Evolutionary conservation across 2,329 filamentous ascomycete genomes (phyloP).

Genomic region (Exophiala xenobiotica): DNA sequence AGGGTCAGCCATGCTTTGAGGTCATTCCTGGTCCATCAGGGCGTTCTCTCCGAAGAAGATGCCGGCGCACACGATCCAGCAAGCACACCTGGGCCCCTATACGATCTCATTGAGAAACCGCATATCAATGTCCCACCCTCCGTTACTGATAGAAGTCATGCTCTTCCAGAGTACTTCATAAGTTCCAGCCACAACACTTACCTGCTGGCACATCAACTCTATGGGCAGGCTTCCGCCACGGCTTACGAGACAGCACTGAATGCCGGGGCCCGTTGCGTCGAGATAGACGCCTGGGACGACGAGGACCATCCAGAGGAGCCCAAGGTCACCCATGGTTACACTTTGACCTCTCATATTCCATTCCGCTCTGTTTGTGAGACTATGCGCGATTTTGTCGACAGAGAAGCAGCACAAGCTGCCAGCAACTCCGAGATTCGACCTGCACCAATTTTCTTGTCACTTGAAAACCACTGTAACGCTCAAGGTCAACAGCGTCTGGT

Average conservation of each 20-base stretch:
- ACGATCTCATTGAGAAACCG: slow-evolving; percentile 22
- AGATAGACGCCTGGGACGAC: slow-evolving; percentile 31
- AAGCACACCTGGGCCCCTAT: slow-evolving; percentile 15
- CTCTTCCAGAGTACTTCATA: slow-evolving; percentile 30
- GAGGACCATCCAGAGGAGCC: slow-evolving; percentile 27
- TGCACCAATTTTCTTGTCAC: slow-evolving; percentile 26
- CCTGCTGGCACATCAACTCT: slow-evolving; percentile 27
- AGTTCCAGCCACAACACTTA: slow-evolving; percentile 32
- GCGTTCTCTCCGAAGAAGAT: slow-evolving; percentile 22
- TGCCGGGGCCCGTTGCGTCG: slow-evolving; percentile 28
- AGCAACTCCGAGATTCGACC: slow-evolving; percentile 18
- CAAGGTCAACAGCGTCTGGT: slow-evolving; percentile 27
- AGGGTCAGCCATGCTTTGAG: slow-evolving; percentile 24
- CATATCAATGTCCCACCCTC: slow-evolving; percentile 25
- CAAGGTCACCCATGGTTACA: slow-evolving; percentile 31
- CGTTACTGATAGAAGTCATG: slow-evolving; percentile 27
- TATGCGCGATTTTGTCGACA: slow-evolving; percentile 29
- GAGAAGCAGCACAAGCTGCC: slow-evolving; percentile 17
- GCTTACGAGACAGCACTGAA: slow-evolving; percentile 25
- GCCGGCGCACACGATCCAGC: slow-evolving; percentile 20
- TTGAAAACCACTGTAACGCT: slow-evolving; percentile 29
- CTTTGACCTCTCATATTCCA: slow-evolving; percentile 25
- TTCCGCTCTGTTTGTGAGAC: slow-evolving; percentile 30
- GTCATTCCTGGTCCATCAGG: slow-evolving; percentile 24
- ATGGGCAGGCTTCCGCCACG: slow-evolving; percentile 26